Conservation (phyloP, 2,329 filamentous ascomycete genomes). For the Domatiomyces globalis region DNA sequence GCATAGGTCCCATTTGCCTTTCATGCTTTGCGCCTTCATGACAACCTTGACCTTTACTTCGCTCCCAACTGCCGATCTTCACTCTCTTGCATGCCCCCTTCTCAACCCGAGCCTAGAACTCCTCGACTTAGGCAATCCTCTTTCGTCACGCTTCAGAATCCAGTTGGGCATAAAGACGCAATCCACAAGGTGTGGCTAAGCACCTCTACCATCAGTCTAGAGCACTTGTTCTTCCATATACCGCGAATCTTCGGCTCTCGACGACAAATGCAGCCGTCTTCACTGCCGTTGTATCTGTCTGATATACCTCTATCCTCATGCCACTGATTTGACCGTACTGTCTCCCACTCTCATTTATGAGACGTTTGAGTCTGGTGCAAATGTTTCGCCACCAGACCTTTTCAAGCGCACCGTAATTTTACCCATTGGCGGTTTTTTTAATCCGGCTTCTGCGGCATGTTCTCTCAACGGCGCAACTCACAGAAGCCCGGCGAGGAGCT, state of each 20-base stretch:
- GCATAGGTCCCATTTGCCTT: background rate
- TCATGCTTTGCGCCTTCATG: background rate
- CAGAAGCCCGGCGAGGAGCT: conserved; percentile 79
- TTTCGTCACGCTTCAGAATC: background rate
- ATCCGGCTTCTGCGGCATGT: conserved; percentile 9
- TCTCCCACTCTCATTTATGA: conserved; percentile 11
- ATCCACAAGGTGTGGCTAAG: background rate
- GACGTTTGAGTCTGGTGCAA: conserved; percentile 15
- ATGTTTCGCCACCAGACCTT: conserved; percentile 35
- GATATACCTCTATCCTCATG: conserved; percentile 2
- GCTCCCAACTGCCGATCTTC: background rate
- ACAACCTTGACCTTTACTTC: background rate
- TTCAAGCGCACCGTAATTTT: conserved; percentile 20
- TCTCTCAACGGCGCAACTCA: conserved; percentile 48
- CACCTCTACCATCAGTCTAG: background rate
- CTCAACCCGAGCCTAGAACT: background rate
- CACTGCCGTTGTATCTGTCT: background rate
- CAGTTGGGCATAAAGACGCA: background rate
- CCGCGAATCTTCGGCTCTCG: background rate
- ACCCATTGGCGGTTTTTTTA: conserved; percentile 6
- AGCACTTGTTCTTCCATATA: background rate
- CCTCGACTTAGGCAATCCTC: background rate
- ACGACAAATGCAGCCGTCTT: background rate
- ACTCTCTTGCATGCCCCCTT: background rate
- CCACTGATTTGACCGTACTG: conserved; percentile 13